phyloP scores from a whole-genome alignment of 306 rosid species.

The Sicyos baderoa region DNA sequence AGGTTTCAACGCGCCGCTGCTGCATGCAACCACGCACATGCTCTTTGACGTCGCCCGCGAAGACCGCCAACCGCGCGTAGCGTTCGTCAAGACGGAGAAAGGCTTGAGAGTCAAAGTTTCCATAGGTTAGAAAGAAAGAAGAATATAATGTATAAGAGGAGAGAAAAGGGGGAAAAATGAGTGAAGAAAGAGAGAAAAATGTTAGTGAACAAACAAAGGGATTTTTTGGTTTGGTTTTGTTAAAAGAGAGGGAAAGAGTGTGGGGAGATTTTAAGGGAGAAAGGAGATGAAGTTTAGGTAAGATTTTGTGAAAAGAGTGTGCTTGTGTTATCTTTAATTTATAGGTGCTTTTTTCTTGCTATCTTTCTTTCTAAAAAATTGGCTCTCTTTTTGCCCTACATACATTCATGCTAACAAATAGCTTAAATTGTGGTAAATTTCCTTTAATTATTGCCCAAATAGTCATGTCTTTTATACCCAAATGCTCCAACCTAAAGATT shows the following conservation, averaged over 20 bases:
- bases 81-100: constrained; percentile 28
- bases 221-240: constrained; percentile 36
- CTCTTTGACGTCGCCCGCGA: constrained; percentile 29
- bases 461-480: not conserved
- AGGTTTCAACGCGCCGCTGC: constrained; percentile 47
- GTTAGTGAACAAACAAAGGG: constrained; percentile 51
- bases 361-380: not conserved
- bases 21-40: constrained; percentile 32
- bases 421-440: constrained; percentile 48
- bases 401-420: constrained; percentile 35
- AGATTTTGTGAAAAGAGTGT: constrained; percentile 20
- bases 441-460: constrained; percentile 25
- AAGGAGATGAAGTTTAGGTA: constrained; percentile 56
- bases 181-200: constrained; percentile 20
- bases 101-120: constrained; percentile 48
- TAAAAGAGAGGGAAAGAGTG: constrained; percentile 38
- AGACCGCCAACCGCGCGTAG: constrained; percentile 18
- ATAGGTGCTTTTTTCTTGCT: not conserved
- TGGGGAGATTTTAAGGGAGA: constrained; percentile 33
- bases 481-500: not conserved
- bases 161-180: constrained; percentile 15
- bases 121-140: constrained; percentile 35
- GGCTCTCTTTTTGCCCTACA: constrained; percentile 55
- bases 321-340: not conserved
- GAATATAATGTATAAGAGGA: not conserved